Evolutionary conservation across 352 stramenopile species (phyloP).

Genomic region (Pythium coloratum): DNA sequence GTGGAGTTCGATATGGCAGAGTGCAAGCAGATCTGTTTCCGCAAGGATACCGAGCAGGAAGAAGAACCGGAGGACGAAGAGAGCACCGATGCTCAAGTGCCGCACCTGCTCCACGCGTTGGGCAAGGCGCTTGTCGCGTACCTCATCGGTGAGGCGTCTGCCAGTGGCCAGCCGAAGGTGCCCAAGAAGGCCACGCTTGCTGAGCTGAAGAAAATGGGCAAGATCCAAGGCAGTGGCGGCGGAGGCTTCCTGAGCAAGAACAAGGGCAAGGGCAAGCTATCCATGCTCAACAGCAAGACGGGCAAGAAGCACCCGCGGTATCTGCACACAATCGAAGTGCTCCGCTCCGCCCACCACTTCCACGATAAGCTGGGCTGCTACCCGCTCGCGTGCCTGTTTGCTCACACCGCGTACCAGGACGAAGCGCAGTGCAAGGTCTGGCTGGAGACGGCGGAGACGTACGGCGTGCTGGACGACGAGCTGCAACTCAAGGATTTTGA

Average conservation of each 20-base stretch:
- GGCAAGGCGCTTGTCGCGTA: slow-evolving; percentile 59
- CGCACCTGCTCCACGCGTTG: slow-evolving; percentile 64
- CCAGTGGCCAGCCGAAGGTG: slow-evolving; percentile 14
- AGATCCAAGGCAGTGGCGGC: slow-evolving; percentile 24
- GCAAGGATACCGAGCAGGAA: slow-evolving; percentile 59
- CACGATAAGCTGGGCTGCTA: slow-evolving; percentile 85
- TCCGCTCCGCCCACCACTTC: slow-evolving; percentile 74
- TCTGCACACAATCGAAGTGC: slow-evolving; percentile 55
- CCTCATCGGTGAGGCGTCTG: slow-evolving; percentile 25
- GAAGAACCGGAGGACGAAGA: slow-evolving; percentile 57
- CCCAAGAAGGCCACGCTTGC: slow-evolving; percentile 28
- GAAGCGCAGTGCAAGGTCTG: slow-evolving; percentile 72
- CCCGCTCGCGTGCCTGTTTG: slow-evolving; percentile 68
- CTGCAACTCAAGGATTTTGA: slow-evolving; percentile 63
- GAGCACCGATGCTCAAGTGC: slow-evolving; percentile 61
- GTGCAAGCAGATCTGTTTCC: slow-evolving; percentile 65
- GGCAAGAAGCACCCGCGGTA: slow-evolving; percentile 34
- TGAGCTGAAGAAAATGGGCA: slow-evolving; percentile 32
- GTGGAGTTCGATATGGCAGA: slow-evolving; percentile 55
- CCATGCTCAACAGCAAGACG: slow-evolving; percentile 23
- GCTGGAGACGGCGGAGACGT: slow-evolving; percentile 79
- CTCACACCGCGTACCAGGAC: slow-evolving; percentile 49
- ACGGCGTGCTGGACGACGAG: slow-evolving; percentile 74
- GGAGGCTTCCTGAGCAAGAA: slow-evolving; percentile 25
- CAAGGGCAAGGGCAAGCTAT: slow-evolving; percentile 27